Conservation (phyloP, 495 filamentous ascomycete species). For the Tuber borchii region DNA sequence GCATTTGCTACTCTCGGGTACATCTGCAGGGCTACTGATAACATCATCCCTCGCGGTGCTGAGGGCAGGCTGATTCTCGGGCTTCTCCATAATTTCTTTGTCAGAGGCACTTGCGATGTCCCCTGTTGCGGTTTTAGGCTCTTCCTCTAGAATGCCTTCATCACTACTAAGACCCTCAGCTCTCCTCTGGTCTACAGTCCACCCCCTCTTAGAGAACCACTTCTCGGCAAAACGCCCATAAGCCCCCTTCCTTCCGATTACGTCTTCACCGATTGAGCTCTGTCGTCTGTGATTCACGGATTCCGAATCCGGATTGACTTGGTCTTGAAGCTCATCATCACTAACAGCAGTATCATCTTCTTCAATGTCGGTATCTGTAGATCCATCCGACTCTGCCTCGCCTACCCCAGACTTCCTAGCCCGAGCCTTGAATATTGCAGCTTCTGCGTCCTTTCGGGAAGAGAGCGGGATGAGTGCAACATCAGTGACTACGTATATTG, state of each 20-base stretch:
- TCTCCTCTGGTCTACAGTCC: conserved; percentile 57
- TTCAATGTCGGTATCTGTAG: conserved; percentile 40
- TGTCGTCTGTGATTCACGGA: conserved; percentile 40
- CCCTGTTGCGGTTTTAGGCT: conserved; percentile 18
- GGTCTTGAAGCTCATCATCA: conserved; percentile 45
- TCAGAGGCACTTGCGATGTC: conserved; percentile 11
- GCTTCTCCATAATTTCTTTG: conserved; percentile 39
- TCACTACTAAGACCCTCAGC: conserved; percentile 53
- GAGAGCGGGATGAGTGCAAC: conserved; percentile 81
- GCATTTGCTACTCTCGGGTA: conserved; percentile 37
- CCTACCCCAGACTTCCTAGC: conserved; percentile 36
- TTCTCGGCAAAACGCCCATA: conserved; percentile 82
- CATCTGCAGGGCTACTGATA: neutral
- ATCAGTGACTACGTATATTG: conserved; percentile 77
- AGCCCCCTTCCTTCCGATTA: conserved; percentile 65
- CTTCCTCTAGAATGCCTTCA: conserved; percentile 34
- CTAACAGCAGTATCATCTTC: conserved; percentile 36
- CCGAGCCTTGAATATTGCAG: conserved; percentile 59
- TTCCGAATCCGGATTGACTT: conserved; percentile 37
- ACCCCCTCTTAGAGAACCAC: conserved; percentile 80
- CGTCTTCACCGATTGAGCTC: conserved; percentile 70
- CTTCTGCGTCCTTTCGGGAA: conserved; percentile 64
- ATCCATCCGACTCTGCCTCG: conserved; percentile 14
- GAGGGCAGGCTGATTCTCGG: conserved; percentile 33
- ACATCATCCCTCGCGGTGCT: conserved; percentile 7